phyloP scores from a whole-genome alignment of 345 rosid species.

The Murraya paniculata region DNA sequence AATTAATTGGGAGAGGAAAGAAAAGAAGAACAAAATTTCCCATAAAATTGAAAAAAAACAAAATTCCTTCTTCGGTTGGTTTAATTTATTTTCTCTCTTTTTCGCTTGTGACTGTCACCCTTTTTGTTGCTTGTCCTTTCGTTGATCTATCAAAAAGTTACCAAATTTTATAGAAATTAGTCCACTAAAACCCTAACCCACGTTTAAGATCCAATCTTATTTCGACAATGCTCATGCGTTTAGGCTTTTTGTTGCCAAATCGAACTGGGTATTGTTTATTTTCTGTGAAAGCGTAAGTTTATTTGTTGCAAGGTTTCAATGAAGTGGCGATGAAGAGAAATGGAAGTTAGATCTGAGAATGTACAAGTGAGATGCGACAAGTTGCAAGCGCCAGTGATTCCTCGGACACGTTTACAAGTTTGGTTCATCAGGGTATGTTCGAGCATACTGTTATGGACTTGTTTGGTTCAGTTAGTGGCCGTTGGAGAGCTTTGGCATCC shows the following conservation, averaged over 20 bases:
- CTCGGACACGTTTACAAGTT: constrained; percentile 65
- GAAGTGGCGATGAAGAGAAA: constrained; percentile 73
- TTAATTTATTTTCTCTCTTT: constrained; percentile 1
- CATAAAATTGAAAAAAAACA: background rate
- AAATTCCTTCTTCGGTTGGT: background rate
- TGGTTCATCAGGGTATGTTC: constrained; percentile 90
- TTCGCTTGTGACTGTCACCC: constrained; percentile 8
- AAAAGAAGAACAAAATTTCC: background rate
- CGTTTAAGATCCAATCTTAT: background rate
- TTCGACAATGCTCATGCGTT: background rate
- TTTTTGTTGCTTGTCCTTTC: background rate
- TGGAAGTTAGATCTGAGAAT: constrained; percentile 86
- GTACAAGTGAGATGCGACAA: constrained; percentile 60
- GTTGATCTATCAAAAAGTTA: background rate
- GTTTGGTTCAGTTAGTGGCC: constrained; percentile 88
- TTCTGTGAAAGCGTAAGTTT: background rate
- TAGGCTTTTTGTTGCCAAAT: background rate
- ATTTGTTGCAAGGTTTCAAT: constrained; percentile 26
- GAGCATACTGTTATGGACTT: constrained; percentile 93
- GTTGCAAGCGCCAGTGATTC: constrained; percentile 48
- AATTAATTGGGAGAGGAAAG: too few species aligned
- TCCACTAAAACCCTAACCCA: background rate
- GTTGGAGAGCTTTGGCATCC: constrained; percentile 88
- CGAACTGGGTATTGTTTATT: background rate
- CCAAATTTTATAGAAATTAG: background rate